Evolutionary conservation across 2,329 filamentous ascomycete species (phyloP).

Genomic region (Botryotinia narcissicola): DNA sequence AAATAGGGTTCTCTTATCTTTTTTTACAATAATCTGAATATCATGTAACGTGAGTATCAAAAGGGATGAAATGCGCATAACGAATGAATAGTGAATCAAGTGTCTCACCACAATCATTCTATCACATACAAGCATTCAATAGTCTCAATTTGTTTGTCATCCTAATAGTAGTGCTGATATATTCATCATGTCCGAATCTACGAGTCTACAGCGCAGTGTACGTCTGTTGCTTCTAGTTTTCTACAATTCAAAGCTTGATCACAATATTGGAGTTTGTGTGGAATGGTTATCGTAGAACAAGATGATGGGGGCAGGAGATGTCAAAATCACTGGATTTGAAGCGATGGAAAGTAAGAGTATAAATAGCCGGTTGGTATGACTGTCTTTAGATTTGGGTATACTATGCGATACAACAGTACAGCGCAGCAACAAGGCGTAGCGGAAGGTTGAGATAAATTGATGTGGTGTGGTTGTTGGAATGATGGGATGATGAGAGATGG

Average conservation of each 20-base stretch:
- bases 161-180: not conserved
- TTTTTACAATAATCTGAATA: not conserved
- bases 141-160: not conserved
- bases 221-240: not conserved
- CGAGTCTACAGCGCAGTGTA: not conserved
- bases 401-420: not conserved
- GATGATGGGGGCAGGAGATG: not conserved
- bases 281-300: accelerated
- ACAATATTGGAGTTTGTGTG: not conserved
- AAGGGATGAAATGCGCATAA: not conserved
- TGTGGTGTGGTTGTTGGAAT: not conserved
- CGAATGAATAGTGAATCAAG: not conserved
- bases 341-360: not conserved
- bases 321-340: not conserved
- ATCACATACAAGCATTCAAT: not conserved
- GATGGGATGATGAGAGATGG: not conserved
- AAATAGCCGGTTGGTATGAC: not conserved
- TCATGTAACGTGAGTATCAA: not conserved
- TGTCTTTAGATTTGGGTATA: not conserved
- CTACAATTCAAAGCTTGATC: not conserved
- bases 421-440: not conserved
- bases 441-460: not conserved
- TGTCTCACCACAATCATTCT: not conserved
- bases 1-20: no score
- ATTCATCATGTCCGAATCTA: no score